phyloP scores from a whole-genome alignment of 345 rosid species.

The Hibiscus mutabilis region DNA sequence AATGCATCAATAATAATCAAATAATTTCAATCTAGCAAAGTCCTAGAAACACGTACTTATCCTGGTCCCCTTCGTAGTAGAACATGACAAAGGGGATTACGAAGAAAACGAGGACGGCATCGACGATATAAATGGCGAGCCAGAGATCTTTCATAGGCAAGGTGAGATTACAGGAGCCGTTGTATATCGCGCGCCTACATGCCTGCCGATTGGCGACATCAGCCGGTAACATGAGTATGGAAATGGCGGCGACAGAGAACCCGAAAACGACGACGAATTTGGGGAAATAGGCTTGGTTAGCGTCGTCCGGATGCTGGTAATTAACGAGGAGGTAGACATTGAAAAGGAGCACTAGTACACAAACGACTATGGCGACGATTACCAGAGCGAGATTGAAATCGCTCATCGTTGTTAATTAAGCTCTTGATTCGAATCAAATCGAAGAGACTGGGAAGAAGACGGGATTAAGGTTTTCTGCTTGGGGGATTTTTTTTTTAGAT shows the following conservation, averaged over 20 bases:
- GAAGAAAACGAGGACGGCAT: constrained; percentile 90
- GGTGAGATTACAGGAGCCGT: constrained; percentile 86
- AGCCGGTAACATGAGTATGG: constrained; percentile 95
- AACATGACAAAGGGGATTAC: constrained; percentile 97
- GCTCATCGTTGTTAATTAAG: constrained; percentile 51
- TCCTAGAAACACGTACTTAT: constrained; percentile 54
- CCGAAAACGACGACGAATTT: constrained; percentile 93
- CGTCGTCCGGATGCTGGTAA: constrained; percentile 98
- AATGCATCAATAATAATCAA: not conserved
- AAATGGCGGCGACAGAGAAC: constrained; percentile 72
- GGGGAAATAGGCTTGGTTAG: constrained; percentile 97
- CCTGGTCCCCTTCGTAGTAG: constrained; percentile 98
- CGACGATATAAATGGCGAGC: constrained; percentile 78
- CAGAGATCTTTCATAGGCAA: constrained; percentile 96
- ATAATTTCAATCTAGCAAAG: not conserved
- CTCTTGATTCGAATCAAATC: constrained; percentile 28
- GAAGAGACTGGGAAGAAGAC: constrained; percentile 9
- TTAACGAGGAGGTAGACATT: constrained; percentile 94
- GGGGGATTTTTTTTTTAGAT: constrained; percentile 17
- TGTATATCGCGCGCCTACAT: constrained; percentile 81
- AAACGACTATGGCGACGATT: constrained; percentile 85
- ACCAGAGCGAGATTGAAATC: constrained; percentile 99
- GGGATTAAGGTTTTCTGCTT: constrained; percentile 23
- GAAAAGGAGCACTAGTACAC: constrained; percentile 78
- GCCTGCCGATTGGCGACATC: constrained; percentile 99